Base-by-base conservation (phyloP, 2,329 filamentous ascomycete genomes). In the Chaetomiaceae sp. region DNA sequence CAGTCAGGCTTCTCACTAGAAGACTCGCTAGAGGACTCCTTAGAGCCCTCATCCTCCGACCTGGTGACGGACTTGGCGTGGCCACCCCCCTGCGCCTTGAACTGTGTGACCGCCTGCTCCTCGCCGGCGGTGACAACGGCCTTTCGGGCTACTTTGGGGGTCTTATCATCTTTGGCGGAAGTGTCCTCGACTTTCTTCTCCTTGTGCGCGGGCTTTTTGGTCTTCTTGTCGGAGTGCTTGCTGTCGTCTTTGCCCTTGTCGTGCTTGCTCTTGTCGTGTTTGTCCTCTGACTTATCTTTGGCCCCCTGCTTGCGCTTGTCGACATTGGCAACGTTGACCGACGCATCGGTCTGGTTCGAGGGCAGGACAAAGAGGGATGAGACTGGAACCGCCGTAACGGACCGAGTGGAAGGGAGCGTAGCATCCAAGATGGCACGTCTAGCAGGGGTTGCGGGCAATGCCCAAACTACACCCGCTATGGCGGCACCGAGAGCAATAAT, bases 401-500 rank as follows among this genome's bases (percentile, higher is more conserved):
- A 11, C 13, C 13, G 46, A 16, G 46, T 16, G 7, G 25, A 11
- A 33, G 18, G 3, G 34, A 16, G 14, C 16, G 4, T 13, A 14
- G 21, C 14, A 5, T 14, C 14, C 18, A n/a, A 29, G 23, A 36
- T 7, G n/a, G 18, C 4, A 10, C 46, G 36, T 2, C 14, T 32
- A 33, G 23, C n/a, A 5, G 36, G 16, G 6, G 29, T 6, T 33
- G 30, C 48, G 33, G 40, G 57, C 50, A 47, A 37, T 29, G 52
- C 54, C 43, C 36, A 44, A 18, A 40, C 56, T 16, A 43, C 23
- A 4, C n/a, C 36, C 27, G 53, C 54, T 23, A 56, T 33, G 25
- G 51, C 54, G 36, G 51, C 46, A 14, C 51, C 55, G 36, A 58
- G 40, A 45, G 52, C 53, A 36, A 56, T 9, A 9, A 27, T 9